phyloP scores from a whole-genome alignment of 1,284 basidiomycete genomes.

The Apiotrichum gracile region DNA sequence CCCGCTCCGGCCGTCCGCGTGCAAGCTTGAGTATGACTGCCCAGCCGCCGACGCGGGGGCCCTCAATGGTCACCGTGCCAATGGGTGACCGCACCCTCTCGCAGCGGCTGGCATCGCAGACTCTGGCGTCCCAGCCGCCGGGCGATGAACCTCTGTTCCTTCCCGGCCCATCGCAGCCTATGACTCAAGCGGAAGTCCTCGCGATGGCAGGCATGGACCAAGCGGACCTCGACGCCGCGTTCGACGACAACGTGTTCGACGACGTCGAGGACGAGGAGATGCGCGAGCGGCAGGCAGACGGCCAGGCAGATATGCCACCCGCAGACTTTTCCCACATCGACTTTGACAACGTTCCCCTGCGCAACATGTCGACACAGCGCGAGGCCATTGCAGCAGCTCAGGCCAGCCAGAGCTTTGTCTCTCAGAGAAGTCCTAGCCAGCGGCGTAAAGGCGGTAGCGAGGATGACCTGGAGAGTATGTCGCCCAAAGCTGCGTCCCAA shows the following conservation, averaged over 20 bases:
- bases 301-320: background rate
- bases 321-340: conserved; percentile 10
- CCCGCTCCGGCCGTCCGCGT: conserved; percentile 1
- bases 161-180: conserved; percentile 11
- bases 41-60: background rate
- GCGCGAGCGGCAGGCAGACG: background rate
- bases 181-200: conserved; percentile 31
- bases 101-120: background rate
- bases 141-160: conserved; percentile 31
- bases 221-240: conserved; percentile 20
- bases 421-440: too few relatives aligned
- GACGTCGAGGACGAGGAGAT: conserved; percentile 18
- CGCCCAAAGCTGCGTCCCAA: too few relatives aligned
- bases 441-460: too few relatives aligned
- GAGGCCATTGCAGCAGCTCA: background rate
- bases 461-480: too few relatives aligned
- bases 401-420: background rate
- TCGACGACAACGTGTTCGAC: conserved; percentile 32
- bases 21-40: conserved; percentile 19
- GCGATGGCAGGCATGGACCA: conserved; percentile 25
- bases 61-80: background rate
- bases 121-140: background rate
- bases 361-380: conserved; percentile 14
- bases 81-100: background rate
- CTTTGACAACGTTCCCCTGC: conserved; percentile 3